Evolutionary conservation across 2,329 filamentous ascomycete genomes (phyloP).

Genomic region (Paecilomyces sp.): DNA sequence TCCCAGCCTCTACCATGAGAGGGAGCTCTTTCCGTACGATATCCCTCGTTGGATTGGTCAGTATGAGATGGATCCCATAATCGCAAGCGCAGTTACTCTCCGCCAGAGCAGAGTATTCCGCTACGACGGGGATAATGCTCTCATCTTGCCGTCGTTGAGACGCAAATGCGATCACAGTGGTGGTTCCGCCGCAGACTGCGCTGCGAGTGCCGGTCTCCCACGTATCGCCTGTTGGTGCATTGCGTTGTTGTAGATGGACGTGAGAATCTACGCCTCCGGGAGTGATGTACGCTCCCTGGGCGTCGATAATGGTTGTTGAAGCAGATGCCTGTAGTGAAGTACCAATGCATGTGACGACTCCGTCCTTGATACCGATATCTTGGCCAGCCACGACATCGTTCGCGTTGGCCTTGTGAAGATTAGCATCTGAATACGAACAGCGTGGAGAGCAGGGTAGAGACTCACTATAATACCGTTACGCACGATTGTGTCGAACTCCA

Average conservation of each 20-base stretch:
- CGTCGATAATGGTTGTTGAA: slow-evolving; percentile 21
- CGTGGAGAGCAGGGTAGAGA: background rate
- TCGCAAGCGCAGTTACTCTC: slow-evolving; percentile 45
- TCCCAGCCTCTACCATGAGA: slow-evolving; percentile 19
- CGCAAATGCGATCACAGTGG: slow-evolving; percentile 53
- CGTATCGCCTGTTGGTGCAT: slow-evolving; percentile 37
- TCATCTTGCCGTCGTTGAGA: slow-evolving; percentile 43
- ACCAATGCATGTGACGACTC: slow-evolving; percentile 5
- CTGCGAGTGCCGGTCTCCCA: slow-evolving; percentile 46
- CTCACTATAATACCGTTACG: slow-evolving; percentile 5
- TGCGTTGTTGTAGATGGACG: slow-evolving; percentile 34
- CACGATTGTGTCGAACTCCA: slow-evolving; percentile 5
- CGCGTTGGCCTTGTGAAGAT: slow-evolving; percentile 4
- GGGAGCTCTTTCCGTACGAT: slow-evolving; percentile 30
- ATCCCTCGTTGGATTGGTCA: slow-evolving; percentile 21
- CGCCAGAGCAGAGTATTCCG: slow-evolving; percentile 42
- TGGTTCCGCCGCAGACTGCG: slow-evolving; percentile 53
- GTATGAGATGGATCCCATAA: slow-evolving; percentile 46
- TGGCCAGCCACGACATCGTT: slow-evolving; percentile 6
- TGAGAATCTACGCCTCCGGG: slow-evolving; percentile 41
- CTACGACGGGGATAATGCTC: slow-evolving; percentile 40
- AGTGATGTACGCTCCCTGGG: slow-evolving; percentile 41
- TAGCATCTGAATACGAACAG: background rate
- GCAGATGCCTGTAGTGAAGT: slow-evolving; percentile 1
- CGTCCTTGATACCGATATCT: slow-evolving; percentile 6